Base-by-base conservation (phyloP, 495 filamentous ascomycete species). In the Jackrogersella multiformis region DNA sequence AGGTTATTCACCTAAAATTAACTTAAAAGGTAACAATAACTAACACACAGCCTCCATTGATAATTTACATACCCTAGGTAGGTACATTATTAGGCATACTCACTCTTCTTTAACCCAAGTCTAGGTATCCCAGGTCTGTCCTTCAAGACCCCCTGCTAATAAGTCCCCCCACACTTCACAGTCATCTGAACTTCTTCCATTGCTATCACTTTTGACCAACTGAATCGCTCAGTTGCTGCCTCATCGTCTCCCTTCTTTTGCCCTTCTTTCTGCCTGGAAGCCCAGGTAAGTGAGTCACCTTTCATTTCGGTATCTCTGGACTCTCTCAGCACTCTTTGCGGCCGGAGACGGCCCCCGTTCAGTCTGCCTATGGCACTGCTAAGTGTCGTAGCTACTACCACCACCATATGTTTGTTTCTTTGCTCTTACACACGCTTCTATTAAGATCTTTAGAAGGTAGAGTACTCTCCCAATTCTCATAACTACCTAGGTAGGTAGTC, bases 341-440 rank as follows among this genome's bases (percentile, higher is more conserved):
- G 36, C 61, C 12, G n/a, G 32, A 39, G 36, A 28, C 45, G 42
- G 56, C 67, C 67, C 61, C 61, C 49, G 56, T 60, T 26, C 44
- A 59, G 61, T 70, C 56, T 39, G 67, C 61, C 56, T 65, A 30
- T 34, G 67, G 67, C 67, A 61, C 45, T 65, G 67, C 61, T 69
- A 54, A 28, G 15, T 54, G 35, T 34, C 35, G 35, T 28, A 26
- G 21, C 34, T n/a, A n/a, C n/a, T n/a, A n/a, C n/a, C n/a, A n/a
- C n/a, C n/a, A n/a, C n/a, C 21, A 36, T 51, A 16, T 68, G 51
- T 54, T 60, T 61, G 61, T 35, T 35, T 52, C 38, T 45, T 44
- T 55, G 12, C 34, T 44, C 16, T 66, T 36, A 28, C 45, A 53
- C 56, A 39, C 42, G 61, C 55, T 48, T n/a, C 36, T 45, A 21